phyloP scores from a whole-genome alignment of 2,329 filamentous ascomycete genomes.

The Fusarium pseudonygamai region DNA sequence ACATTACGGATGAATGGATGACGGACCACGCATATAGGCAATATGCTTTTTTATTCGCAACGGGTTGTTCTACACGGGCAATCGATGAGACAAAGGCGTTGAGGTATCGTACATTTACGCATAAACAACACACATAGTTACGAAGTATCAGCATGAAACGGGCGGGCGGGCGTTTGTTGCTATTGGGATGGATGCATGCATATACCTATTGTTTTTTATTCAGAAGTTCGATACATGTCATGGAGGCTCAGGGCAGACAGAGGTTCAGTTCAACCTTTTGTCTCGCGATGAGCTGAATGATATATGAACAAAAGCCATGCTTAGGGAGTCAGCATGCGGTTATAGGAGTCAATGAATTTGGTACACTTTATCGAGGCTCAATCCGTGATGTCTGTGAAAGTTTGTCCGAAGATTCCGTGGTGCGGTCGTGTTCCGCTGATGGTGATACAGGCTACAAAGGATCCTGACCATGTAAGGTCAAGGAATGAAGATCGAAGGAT shows the following conservation, averaged over 20 bases:
- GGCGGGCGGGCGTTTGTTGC: slow-evolving; percentile 39
- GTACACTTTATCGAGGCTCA: not conserved
- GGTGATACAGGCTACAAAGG: not conserved
- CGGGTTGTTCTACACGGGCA: slow-evolving; percentile 12
- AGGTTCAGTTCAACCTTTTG: not conserved
- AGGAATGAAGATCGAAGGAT: slow-evolving; percentile 1
- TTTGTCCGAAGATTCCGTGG: not conserved
- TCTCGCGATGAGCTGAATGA: slow-evolving; percentile 3
- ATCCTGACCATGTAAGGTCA: not conserved
- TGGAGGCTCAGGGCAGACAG: not conserved
- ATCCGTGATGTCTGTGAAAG: not conserved
- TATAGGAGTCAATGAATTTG: slow-evolving; percentile 25
- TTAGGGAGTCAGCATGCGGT: slow-evolving; percentile 9
- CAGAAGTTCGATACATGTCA: slow-evolving; percentile 14
- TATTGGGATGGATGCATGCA: slow-evolving; percentile 26
- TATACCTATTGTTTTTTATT: slow-evolving; percentile 43
- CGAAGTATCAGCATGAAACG: slow-evolving; percentile 39
- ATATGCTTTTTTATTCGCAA: slow-evolving; percentile 32
- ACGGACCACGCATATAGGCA: slow-evolving; percentile 1
- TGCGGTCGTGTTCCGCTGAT: not conserved
- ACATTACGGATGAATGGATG: not conserved
- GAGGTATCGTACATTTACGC: slow-evolving; percentile 34
- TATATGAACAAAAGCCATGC: slow-evolving; percentile 29
- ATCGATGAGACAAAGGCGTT: slow-evolving; percentile 38
- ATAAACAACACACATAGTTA: slow-evolving; percentile 37